These are phyloP conservation scores for Solanum rostratum DNA, from an alignment of 257 asterid genomes.

Conservation along the genomic window DNA sequence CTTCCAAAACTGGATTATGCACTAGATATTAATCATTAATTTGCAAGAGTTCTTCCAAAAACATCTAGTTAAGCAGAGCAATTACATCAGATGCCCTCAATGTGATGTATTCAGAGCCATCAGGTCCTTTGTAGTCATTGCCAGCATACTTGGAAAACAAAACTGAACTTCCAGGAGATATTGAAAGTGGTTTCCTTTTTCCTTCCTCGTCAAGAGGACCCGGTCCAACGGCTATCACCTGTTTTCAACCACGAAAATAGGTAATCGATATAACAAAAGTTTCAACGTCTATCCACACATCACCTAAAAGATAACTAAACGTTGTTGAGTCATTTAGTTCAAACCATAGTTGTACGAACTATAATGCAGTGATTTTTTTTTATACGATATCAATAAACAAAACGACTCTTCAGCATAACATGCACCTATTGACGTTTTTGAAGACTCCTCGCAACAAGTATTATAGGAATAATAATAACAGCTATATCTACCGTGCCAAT, in stretches of 20 bases:
- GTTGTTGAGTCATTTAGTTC: too few relatives aligned
- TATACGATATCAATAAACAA: too few relatives aligned
- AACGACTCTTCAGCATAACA: too few relatives aligned
- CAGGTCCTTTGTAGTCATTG: conserved; percentile 70
- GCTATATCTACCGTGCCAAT: conserved; percentile 57
- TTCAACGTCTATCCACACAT: not conserved
- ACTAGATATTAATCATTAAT: not conserved
- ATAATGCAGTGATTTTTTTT: too few relatives aligned
- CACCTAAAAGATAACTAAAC: too few relatives aligned
- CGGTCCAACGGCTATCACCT: conserved; percentile 86
- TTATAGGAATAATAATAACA: not conserved
- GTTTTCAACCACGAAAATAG: not conserved
- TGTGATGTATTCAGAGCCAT: conserved; percentile 67
- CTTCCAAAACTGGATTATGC: not conserved
- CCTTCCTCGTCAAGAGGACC: conserved; percentile 86
- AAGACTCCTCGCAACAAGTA: not conserved
- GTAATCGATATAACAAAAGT: not conserved
- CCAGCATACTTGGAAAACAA: conserved; percentile 89
- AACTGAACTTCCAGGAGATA: conserved; percentile 68
- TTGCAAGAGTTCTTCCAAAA: not conserved
- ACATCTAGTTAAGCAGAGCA: conserved; percentile 58
- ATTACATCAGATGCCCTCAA: conserved; percentile 74
- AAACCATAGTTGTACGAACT: too few relatives aligned
- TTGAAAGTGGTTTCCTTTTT: conserved; percentile 56
- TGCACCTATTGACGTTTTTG: not conserved